A percentile compares a stretch with the other conserved stretches of the same genome.
phyloP scores from a whole-genome alignment of 257 asterid species.

The Solanum virginianum region DNA sequence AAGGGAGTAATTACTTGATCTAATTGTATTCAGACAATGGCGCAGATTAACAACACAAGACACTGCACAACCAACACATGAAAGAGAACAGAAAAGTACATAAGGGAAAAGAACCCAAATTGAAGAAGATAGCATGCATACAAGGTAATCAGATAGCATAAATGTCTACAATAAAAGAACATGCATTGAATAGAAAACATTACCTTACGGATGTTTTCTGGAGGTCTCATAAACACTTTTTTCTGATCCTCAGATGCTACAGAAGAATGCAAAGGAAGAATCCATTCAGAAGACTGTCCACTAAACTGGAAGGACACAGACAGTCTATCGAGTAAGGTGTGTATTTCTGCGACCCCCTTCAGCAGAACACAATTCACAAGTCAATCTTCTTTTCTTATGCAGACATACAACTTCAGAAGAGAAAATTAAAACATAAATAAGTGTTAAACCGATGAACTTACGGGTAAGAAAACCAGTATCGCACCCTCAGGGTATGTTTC shows the following conservation, averaged over 20 bases:
- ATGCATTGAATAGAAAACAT: background rate
- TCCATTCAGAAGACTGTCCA: slow-evolving; percentile 81
- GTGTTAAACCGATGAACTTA: slow-evolving; percentile 11
- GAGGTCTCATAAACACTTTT: slow-evolving; percentile 80
- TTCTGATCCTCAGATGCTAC: slow-evolving; percentile 87
- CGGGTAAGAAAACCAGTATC: slow-evolving; percentile 85
- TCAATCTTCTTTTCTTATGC: background rate
- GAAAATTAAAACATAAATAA: background rate
- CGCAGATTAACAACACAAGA: background rate
- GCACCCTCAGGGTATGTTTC: slow-evolving; percentile 75
- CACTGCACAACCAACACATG: background rate
- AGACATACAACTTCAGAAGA: background rate
- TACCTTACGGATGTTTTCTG: slow-evolving; percentile 87
- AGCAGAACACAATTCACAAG: slow-evolving; percentile 4
- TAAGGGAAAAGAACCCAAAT: background rate
- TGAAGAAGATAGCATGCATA: background rate
- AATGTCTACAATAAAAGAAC: background rate
- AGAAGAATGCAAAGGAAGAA: slow-evolving; percentile 93
- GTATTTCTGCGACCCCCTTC: slow-evolving; percentile 94
- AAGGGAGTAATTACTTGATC: background rate
- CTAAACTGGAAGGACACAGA: slow-evolving; percentile 69
- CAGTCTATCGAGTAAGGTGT: slow-evolving; percentile 63
- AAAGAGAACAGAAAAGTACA: background rate
- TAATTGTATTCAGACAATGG: background rate
- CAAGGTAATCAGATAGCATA: background rate